A percentile compares a stretch with the other conserved stretches of the same genome.
phyloP scores from a whole-genome alignment of 2,329 filamentous ascomycete species.

The Colletotrichum nymphaeae region DNA sequence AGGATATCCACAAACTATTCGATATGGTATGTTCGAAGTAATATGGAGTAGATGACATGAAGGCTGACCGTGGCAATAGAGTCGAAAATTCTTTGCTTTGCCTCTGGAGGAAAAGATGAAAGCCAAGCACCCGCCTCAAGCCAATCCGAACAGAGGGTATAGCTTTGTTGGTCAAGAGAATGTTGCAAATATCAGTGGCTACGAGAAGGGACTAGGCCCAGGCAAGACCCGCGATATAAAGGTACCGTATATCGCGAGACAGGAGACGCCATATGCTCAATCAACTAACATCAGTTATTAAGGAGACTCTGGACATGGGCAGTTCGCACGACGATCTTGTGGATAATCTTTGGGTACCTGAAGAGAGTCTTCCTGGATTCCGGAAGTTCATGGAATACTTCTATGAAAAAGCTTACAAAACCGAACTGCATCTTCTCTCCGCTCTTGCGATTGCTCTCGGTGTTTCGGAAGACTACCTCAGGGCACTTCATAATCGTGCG shows the following conservation, averaged over 20 bases:
- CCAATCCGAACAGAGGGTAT: conserved; percentile 46
- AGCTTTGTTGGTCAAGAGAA: conserved; percentile 45
- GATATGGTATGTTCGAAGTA: conserved; percentile 10
- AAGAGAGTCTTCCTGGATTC: conserved; percentile 51
- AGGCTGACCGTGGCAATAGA: neutral
- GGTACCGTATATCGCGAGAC: neutral
- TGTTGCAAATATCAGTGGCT: conserved; percentile 40
- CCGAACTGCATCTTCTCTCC: conserved; percentile 43
- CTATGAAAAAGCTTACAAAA: conserved; percentile 44
- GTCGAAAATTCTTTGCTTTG: conserved; percentile 36
- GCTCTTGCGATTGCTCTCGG: conserved; percentile 48
- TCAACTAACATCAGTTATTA: neutral
- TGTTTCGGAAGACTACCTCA: conserved; percentile 39
- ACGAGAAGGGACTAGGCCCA: conserved; percentile 23
- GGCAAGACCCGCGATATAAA: conserved; percentile 21
- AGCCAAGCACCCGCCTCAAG: conserved; percentile 43
- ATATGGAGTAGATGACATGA: rapidly evolving
- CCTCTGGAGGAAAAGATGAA: conserved; percentile 42
- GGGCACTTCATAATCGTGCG: conserved; percentile 20
- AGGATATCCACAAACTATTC: conserved; percentile 40
- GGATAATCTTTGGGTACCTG: conserved; percentile 53
- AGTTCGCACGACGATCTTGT: conserved; percentile 8
- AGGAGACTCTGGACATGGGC: conserved; percentile 25
- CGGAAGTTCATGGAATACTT: conserved; percentile 43
- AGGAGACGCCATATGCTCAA: neutral